A percentile compares a stretch with the other conserved stretches of the same genome.
Conservation (phyloP, 1,284 basidiomycete genomes). For the Tylopilus orsonianus region DNA sequence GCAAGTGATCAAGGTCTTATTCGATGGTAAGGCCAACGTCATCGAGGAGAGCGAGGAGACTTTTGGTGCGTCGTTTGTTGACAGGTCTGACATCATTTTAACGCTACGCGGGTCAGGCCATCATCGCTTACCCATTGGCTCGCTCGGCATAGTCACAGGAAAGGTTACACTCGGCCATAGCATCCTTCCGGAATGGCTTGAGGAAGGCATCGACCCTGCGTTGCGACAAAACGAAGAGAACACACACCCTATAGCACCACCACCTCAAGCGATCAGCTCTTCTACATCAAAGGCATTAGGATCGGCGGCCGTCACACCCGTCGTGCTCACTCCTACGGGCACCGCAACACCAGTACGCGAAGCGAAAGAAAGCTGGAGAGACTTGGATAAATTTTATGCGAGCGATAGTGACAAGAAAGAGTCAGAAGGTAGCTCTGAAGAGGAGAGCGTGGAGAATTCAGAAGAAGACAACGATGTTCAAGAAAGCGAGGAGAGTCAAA, state of each 20-base stretch:
- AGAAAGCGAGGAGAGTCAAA: slow-evolving; percentile 35
- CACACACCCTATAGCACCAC: slow-evolving; percentile 33
- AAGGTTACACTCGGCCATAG: slow-evolving; percentile 44
- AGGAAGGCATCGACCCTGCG: slow-evolving; percentile 56
- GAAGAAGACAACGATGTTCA: slow-evolving; percentile 36
- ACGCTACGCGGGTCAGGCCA: slow-evolving; percentile 35
- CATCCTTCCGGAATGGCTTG: slow-evolving; percentile 60
- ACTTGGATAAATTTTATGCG: slow-evolving; percentile 73
- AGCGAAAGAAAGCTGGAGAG: slow-evolving; percentile 48
- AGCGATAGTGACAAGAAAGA: slow-evolving; percentile 31
- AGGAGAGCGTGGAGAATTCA: slow-evolving; percentile 29
- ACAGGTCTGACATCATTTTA: not conserved
- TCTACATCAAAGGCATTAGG: slow-evolving; percentile 19
- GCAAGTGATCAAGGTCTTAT: slow-evolving; percentile 77
- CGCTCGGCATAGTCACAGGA: slow-evolving; percentile 56
- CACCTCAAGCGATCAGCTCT: slow-evolving; percentile 43
- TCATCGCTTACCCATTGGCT: slow-evolving; percentile 50
- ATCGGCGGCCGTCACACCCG: slow-evolving; percentile 35
- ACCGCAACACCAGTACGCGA: slow-evolving; percentile 44
- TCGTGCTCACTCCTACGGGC: slow-evolving; percentile 53
- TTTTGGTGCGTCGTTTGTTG: slow-evolving; percentile 21
- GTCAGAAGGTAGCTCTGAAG: slow-evolving; percentile 23
- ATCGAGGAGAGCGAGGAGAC: slow-evolving; percentile 37
- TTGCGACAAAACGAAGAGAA: slow-evolving; percentile 62
- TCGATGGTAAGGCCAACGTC: slow-evolving; percentile 64